Evolutionary conservation across 768 basidiomycete genomes (phyloP), one percentile per base, ranked within the genome.

Genomic region (Psilocybe cyanescens): DNA sequence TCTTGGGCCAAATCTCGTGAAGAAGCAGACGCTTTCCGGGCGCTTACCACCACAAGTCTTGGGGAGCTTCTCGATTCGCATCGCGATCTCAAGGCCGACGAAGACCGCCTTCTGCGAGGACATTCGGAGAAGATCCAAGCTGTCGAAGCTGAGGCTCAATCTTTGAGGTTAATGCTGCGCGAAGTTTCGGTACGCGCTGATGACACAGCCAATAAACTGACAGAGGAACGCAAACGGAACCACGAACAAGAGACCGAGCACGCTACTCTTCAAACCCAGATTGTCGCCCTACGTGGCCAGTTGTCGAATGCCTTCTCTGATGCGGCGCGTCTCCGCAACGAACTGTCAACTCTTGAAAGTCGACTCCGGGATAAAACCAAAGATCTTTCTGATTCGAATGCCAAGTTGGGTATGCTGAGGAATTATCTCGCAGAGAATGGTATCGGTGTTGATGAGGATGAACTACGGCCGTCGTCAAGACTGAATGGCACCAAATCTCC

Each of bases 1-100:
- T 87, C 91, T 8, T 97, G 95, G 89, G 86, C 91, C 28, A 92
- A 94, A 73, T 94, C 94, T 46, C 87, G 95, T 12, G 91, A 96
- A 76, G 95, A 98, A 78, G 94, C 95, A 2, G 96, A 97, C 72
- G 87, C 91, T 1, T 88, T 95, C 74, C 82, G 95, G 57, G 90
- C 91, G 19, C 78, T 95, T 55, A 95, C 95, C 2, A 97, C 94
- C 2, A 87, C 89, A 50, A 85, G 89, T 68, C 83, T 97, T 2
- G 95, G 94, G 24, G 87, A 96, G 71, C 80, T 97, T 17, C 79
- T 97, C 49, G 93, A 96, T 71, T 88, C 91, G 2, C 95, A 97
- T 78, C 86, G 89, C 37, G 92, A 94, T 68, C 80, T 95, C 55
- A 87, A 85, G 72, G 85, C 89, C 11, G 94, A 95, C 68, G 94